Evolutionary conservation across 2,329 filamentous ascomycete species (phyloP).

Genomic region (Neoarthrinium moseri): DNA sequence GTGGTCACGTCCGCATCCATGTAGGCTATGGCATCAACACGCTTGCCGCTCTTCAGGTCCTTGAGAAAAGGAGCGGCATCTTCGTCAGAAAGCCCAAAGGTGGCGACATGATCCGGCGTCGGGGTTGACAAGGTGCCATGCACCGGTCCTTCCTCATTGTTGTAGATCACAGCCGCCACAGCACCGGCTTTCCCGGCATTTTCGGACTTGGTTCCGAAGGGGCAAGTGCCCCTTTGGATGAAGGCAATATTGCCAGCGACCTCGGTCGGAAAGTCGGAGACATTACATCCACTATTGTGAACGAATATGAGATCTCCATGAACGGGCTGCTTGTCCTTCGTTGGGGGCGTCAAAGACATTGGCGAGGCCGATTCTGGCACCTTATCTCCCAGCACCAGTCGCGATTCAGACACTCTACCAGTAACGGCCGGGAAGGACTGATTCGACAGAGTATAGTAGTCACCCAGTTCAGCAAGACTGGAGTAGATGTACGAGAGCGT

Average conservation of each 20-base stretch:
- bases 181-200: conserved; percentile 69
- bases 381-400: conserved; percentile 53
- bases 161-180: conserved; percentile 70
- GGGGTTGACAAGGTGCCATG: conserved; percentile 69
- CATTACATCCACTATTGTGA: conserved; percentile 60
- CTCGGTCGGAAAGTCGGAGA: conserved; percentile 59
- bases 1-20: conserved; percentile 56
- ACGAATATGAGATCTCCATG: conserved; percentile 60
- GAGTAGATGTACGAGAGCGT: conserved; percentile 63
- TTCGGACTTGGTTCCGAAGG: conserved; percentile 70
- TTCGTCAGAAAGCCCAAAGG: conserved; percentile 62
- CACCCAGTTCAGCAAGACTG: conserved; percentile 51
- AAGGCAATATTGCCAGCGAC: conserved; percentile 67
- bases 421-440: conserved; percentile 64
- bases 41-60: conserved; percentile 49
- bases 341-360: conserved; percentile 68
- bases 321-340: conserved; percentile 56
- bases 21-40: conserved; percentile 55
- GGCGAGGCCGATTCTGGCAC: conserved; percentile 50
- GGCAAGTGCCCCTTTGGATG: conserved; percentile 66
- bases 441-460: conserved; percentile 62
- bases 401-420: conserved; percentile 58
- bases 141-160: conserved; percentile 63
- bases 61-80: conserved; percentile 57
- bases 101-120: conserved; percentile 60